These are phyloP conservation scores for Pseudozyma hubeiensis DNA, from an alignment of 1,284 basidiomycete species.

Conservation along the genomic window DNA sequence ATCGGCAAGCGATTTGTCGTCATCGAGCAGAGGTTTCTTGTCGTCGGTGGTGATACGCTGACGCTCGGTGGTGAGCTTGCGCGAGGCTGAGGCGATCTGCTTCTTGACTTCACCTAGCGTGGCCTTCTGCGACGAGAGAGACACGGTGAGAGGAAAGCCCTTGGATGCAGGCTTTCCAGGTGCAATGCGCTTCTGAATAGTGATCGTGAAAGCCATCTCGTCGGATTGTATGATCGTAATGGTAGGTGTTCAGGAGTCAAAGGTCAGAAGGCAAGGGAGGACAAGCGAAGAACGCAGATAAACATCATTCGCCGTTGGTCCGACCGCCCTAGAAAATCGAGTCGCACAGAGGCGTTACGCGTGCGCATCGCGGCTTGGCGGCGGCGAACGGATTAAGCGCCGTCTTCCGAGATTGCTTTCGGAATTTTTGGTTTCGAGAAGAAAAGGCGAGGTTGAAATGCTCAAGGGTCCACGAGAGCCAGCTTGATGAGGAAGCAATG, in stretches of 20 bases:
- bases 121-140: conserved; percentile 34
- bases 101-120: conserved; percentile 60
- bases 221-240: conserved; percentile 2
- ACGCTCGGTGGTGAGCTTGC: conserved; percentile 48
- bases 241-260: background rate
- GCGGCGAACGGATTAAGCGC: too few relatives aligned
- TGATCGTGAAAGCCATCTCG: conserved; percentile 46
- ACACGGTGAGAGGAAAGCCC: conserved; percentile 51
- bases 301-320: too few relatives aligned
- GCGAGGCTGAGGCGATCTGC: conserved; percentile 43
- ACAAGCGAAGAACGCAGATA: too few relatives aligned
- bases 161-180: conserved; percentile 53
- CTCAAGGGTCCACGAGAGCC: too few relatives aligned
- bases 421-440: too few relatives aligned
- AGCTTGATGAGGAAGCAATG: too few relatives aligned
- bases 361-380: too few relatives aligned
- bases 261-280: too few relatives aligned
- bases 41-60: conserved; percentile 63
- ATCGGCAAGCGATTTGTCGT: conserved; percentile 51
- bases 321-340: too few relatives aligned
- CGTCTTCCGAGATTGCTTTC: too few relatives aligned
- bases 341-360: too few relatives aligned
- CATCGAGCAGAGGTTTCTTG: conserved; percentile 59
- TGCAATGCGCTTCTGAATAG: conserved; percentile 45
- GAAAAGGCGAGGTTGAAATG: too few relatives aligned